Base-by-base conservation (phyloP, 1,284 basidiomycete genomes). In the Apiotrichum porosum region DNA sequence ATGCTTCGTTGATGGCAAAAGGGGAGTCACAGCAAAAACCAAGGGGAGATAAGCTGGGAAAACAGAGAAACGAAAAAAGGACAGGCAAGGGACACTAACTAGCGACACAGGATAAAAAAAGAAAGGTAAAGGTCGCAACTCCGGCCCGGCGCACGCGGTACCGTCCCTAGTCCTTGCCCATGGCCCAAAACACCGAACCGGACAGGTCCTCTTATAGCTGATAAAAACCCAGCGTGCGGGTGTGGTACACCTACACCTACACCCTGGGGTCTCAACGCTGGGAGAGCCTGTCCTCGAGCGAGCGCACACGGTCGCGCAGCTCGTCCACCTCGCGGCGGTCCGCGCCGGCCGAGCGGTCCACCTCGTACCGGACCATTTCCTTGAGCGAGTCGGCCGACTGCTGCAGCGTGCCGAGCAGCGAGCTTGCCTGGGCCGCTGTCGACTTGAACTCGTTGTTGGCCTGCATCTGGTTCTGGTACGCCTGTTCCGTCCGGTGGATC, bases 351-450 rank as follows among this genome's bases (percentile, higher is more conserved):
- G 54, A 54, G 24, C 61, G 44, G 18, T 59, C 60, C 10, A 71
- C 62, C 50, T 71, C 68, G 49, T 69, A 69, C 37, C 68, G 47
- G 4, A 71, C 69, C 68, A 71, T 69, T 42, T 69, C 65, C 56
- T 66, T 66, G 36, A 71, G 46, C 49, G 60, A 66, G 33, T 70
- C 68, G 21, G 69, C 65, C 22, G 55, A 60, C 30, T 58, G 51
- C 44, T 71, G 69, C 34, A 71, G 45, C 17, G 52, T 65, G 10
- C 52, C 51, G 13, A 71, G 42, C 12, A 71, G 49, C 2, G 52
- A 52, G n/a, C 50, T 52, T 0, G 65, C 65, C 46, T 62, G 60
- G 10, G 49, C 50, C 0, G 65, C 61, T 0, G 66, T 68, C 30
- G 32, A 45, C 57, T 68, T 69, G 56, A 71, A 69, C 28, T 71